Conservation (phyloP, 1,284 basidiomycete species). For the Bondarzewia mesenterica region DNA sequence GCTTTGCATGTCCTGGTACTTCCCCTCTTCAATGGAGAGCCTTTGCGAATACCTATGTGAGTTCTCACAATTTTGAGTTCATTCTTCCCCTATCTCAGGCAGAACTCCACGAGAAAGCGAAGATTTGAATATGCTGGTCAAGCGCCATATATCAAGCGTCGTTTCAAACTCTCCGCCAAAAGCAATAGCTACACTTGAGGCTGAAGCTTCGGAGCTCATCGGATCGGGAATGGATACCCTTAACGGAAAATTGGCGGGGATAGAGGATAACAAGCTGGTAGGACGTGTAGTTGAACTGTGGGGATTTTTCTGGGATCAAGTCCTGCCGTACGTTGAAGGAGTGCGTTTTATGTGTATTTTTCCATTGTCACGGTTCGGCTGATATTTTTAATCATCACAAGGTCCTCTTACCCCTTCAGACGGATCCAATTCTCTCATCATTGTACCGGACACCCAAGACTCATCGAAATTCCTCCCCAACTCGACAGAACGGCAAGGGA, state of each 20-base stretch:
- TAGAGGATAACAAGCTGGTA: constrained; percentile 72
- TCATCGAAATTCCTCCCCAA: constrained; percentile 49
- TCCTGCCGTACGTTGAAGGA: constrained; percentile 85
- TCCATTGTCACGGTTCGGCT: background rate
- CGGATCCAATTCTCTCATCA: constrained; percentile 58
- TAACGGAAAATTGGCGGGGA: constrained; percentile 70
- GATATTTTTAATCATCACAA: constrained; percentile 19
- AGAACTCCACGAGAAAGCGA: constrained; percentile 43
- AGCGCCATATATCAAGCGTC: constrained; percentile 65
- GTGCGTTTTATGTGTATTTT: constrained; percentile 32
- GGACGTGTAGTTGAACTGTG: constrained; percentile 80
- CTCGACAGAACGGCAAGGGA: constrained; percentile 38
- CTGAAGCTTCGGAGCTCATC: constrained; percentile 79
- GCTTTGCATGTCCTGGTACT: constrained; percentile 80
- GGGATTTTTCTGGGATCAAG: constrained; percentile 92
- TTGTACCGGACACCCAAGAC: constrained; percentile 57
- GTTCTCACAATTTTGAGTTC: constrained; percentile 16
- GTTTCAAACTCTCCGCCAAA: constrained; percentile 58
- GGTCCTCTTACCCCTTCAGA: constrained; percentile 74
- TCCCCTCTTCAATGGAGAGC: constrained; percentile 88
- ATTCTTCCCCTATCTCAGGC: background rate
- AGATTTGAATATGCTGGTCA: constrained; percentile 79
- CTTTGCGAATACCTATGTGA: constrained; percentile 79
- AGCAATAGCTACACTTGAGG: constrained; percentile 60
- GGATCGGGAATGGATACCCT: constrained; percentile 88